Percentiles rank a stretch among this genome's conserved stretches.
phyloP scores from a whole-genome alignment of 1,284 basidiomycete species.

The Pyrrhoderma noxium region DNA sequence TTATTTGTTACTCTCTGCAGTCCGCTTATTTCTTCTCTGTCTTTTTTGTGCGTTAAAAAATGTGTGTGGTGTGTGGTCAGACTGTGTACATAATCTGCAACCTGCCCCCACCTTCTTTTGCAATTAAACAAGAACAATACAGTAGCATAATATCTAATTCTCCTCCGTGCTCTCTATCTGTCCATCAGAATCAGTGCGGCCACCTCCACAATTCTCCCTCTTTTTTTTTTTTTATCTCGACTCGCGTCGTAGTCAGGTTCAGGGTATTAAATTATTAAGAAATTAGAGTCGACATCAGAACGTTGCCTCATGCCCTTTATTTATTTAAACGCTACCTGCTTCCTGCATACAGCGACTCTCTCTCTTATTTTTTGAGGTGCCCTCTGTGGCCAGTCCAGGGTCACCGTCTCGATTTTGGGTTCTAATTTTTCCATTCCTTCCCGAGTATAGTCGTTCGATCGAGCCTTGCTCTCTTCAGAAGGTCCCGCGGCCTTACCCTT shows the following conservation, averaged over 20 bases:
- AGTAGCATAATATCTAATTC: too few relatives aligned
- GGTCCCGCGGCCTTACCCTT: too few relatives aligned
- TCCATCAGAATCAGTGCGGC: too few relatives aligned
- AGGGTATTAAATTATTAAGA: background rate
- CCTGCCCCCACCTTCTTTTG: too few relatives aligned
- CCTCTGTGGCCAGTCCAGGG: too few relatives aligned
- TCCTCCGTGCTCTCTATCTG: too few relatives aligned
- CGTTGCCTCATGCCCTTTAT: slow-evolving; percentile 6
- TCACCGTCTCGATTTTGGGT: background rate
- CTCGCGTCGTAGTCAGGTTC: background rate
- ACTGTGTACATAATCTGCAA: too few relatives aligned
- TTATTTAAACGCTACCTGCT: too few relatives aligned
- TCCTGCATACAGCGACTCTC: slow-evolving; percentile 1
- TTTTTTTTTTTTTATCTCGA: too few relatives aligned
- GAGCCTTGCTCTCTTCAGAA: background rate
- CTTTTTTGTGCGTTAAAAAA: background rate
- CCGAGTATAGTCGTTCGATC: background rate
- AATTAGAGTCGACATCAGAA: background rate
- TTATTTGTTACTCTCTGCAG: background rate
- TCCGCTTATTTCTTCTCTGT: background rate
- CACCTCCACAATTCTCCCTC: too few relatives aligned
- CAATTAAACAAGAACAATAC: too few relatives aligned
- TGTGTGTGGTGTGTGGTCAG: too few relatives aligned
- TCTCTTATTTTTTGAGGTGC: slow-evolving; percentile 1
- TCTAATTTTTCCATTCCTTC: background rate